phyloP scores from a whole-genome alignment of 306 rosid species.

The Pachyrhizus erosus region DNA sequence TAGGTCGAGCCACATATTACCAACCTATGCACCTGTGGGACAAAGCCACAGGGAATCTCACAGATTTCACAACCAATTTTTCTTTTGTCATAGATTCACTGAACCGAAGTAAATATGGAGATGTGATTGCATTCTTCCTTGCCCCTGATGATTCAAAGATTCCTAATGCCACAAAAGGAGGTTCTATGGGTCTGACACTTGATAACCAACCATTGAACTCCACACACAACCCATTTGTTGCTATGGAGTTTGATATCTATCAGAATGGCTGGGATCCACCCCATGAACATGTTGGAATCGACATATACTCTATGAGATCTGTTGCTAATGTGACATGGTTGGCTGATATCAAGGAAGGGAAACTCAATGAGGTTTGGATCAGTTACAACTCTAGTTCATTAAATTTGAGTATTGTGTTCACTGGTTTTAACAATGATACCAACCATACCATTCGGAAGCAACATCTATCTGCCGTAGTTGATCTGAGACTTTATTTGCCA shows the following conservation, averaged over 20 bases:
- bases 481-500: conserved; percentile 46
- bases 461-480: conserved; percentile 33
- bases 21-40: conserved; percentile 52
- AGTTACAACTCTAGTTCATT: conserved; percentile 45
- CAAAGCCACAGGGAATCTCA: conserved; percentile 40
- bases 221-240: conserved; percentile 45
- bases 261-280: conserved; percentile 19
- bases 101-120: neutral
- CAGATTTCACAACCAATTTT: conserved; percentile 57
- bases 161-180: conserved; percentile 20
- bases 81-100: conserved; percentile 49
- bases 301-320: conserved; percentile 48
- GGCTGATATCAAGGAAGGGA: conserved; percentile 35
- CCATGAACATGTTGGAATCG: conserved; percentile 51
- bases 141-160: conserved; percentile 35
- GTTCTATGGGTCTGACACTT: conserved; percentile 42
- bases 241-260: conserved; percentile 62
- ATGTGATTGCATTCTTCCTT: conserved; percentile 62
- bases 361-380: conserved; percentile 44
- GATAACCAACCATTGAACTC: neutral
- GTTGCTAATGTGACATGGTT: conserved; percentile 43
- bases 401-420: conserved; percentile 47
- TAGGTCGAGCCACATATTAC: conserved; percentile 50
- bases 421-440: neutral
- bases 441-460: neutral